Percentiles rank a stretch among this genome's conserved stretches.
Evolutionary conservation across 768 basidiomycete species (phyloP).

Genomic region (Pleurotus sapidus): DNA sequence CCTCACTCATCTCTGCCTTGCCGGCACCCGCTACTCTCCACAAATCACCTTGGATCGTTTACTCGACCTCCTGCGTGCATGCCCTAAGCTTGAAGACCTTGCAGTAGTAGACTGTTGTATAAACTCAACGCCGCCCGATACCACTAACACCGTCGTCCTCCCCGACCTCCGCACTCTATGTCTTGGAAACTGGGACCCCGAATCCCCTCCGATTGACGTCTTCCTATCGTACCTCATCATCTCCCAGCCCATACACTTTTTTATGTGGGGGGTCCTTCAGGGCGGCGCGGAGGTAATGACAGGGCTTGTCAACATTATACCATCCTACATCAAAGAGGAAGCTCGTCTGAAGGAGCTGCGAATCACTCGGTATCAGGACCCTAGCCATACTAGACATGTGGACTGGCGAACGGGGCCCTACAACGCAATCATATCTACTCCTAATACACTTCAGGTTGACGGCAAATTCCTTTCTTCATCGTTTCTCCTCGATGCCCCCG

Average conservation of each 20-base stretch:
- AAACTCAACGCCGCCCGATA: not conserved
- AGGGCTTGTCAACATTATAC: not conserved
- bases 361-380: not conserved
- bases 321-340: not conserved
- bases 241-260: not conserved
- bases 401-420: not conserved
- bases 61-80: not conserved
- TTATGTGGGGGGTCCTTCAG: not conserved
- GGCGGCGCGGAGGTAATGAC: not conserved
- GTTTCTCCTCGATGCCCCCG: not conserved
- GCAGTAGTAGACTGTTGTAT: not conserved
- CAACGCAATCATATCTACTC: not conserved
- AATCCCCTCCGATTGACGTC: not conserved
- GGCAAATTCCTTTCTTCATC: not conserved
- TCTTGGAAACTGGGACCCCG: not conserved
- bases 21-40: not conserved
- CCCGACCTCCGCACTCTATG: not conserved
- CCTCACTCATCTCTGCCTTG: not conserved
- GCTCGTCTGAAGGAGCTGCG: not conserved
- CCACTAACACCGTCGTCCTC: not conserved
- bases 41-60: not conserved
- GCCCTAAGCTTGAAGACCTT: not conserved
- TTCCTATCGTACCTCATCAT: not conserved
- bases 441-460: not conserved
- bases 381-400: too few species aligned